phyloP scores from a whole-genome alignment of 2,329 filamentous ascomycete genomes.

The Nakataea oryzae region DNA sequence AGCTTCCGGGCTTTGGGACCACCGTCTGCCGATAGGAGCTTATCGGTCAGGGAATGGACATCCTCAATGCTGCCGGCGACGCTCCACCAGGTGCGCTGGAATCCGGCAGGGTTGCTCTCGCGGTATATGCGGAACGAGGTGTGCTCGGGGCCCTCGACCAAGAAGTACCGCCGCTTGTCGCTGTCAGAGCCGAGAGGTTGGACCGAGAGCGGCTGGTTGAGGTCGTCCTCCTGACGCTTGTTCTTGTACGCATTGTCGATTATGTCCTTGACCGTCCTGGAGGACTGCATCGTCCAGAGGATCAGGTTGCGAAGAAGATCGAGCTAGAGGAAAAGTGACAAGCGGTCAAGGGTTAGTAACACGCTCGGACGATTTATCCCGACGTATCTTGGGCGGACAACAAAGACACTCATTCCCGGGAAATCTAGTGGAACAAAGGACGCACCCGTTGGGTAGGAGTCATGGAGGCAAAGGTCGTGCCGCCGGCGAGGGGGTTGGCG shows the following conservation, averaged over 20 bases:
- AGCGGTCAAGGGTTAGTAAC: constrained; percentile 9
- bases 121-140: constrained; percentile 90
- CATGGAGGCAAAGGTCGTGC: constrained; percentile 75
- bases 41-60: constrained; percentile 62
- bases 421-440: constrained; percentile 1
- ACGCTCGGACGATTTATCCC: neutral
- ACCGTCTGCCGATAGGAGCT: constrained; percentile 65
- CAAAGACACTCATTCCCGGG: neutral
- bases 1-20: constrained; percentile 72
- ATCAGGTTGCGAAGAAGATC: constrained; percentile 73
- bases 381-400: neutral
- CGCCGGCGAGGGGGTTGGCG: constrained; percentile 69
- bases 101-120: constrained; percentile 74
- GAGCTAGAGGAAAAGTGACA: constrained; percentile 42
- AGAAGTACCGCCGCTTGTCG: constrained; percentile 84
- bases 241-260: constrained; percentile 87
- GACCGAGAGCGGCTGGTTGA: constrained; percentile 75
- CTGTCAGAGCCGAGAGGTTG: constrained; percentile 74
- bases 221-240: constrained; percentile 65
- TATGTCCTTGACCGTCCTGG: constrained; percentile 68
- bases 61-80: constrained; percentile 88
- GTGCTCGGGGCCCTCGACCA: constrained; percentile 89
- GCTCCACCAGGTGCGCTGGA: constrained; percentile 79
- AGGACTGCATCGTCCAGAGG: constrained; percentile 82
- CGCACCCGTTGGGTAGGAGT: constrained; percentile 68